Conservation (phyloP, 805 yeast genomes). For the Kuraishia borneana region DNA sequence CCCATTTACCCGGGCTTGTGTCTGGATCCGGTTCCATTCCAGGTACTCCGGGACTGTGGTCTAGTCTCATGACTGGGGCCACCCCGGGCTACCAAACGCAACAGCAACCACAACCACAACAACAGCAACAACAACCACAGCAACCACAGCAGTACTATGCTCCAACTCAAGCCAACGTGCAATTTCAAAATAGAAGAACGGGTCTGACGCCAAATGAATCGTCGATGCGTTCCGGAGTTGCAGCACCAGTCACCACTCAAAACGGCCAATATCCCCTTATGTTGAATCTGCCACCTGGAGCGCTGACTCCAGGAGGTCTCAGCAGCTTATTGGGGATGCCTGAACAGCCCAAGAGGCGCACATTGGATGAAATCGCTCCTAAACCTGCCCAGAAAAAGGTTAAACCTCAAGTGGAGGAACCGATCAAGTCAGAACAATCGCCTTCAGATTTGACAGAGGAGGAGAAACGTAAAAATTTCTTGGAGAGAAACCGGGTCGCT, state of each 20-base stretch:
- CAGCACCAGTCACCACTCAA: slow-evolving; percentile 12
- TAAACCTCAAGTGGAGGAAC: slow-evolving; percentile 4
- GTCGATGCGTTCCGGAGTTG: slow-evolving; percentile 56
- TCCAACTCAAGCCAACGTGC: slow-evolving; percentile 6
- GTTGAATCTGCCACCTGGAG: slow-evolving; percentile 1
- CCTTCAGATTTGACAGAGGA: slow-evolving; percentile 37
- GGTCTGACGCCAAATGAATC: slow-evolving; percentile 76
- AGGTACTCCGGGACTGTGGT: slow-evolving; percentile 47
- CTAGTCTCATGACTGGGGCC: slow-evolving; percentile 31
- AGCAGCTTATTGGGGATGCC: slow-evolving; percentile 2
- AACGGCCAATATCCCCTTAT: neutral
- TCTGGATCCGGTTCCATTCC: slow-evolving; percentile 34
- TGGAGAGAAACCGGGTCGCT: slow-evolving; percentile 90
- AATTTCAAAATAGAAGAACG: slow-evolving; percentile 24
- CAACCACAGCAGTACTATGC: slow-evolving; percentile 8
- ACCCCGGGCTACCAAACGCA: slow-evolving; percentile 1
- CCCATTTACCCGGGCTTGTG: slow-evolving; percentile 32
- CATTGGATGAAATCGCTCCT: neutral
- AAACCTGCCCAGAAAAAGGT: slow-evolving; percentile 15
- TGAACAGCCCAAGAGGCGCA: neutral
- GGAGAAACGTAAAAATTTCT: slow-evolving; percentile 65
- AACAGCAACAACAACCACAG: slow-evolving; percentile 4
- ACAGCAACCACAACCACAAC: slow-evolving; percentile 4
- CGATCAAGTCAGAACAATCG: slow-evolving; percentile 3
- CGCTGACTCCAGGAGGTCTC: slow-evolving; percentile 2